Conservation (phyloP, 1,284 basidiomycete species). For the Testicularia cyperi region DNA sequence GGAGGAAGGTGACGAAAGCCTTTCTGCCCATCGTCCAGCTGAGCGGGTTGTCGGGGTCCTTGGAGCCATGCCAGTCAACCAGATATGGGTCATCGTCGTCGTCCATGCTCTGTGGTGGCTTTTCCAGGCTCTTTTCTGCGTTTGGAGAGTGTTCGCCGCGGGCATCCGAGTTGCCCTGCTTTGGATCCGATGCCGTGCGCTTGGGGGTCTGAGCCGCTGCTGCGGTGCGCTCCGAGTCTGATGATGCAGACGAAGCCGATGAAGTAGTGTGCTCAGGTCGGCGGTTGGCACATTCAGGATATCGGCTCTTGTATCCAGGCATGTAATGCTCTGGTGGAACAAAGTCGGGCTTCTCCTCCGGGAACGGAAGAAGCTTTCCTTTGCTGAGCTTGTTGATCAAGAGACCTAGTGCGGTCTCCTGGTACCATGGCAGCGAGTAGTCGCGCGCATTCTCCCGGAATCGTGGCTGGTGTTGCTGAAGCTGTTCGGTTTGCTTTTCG, state of each 20-base stretch:
- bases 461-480: slow-evolving; percentile 6
- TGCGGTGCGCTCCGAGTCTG: background rate
- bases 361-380: slow-evolving; percentile 16
- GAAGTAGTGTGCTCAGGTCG: background rate
- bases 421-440: slow-evolving; percentile 25
- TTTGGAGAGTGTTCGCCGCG: slow-evolving; percentile 24
- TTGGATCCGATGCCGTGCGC: background rate
- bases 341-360: slow-evolving; percentile 27
- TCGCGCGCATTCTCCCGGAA: no score
- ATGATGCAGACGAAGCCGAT: background rate
- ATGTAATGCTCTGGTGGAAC: slow-evolving; percentile 25
- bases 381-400: slow-evolving; percentile 20
- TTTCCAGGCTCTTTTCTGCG: slow-evolving; percentile 4
- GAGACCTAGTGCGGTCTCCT: slow-evolving; percentile 25
- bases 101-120: slow-evolving; percentile 6
- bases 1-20: slow-evolving; percentile 46
- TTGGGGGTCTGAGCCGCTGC: slow-evolving; percentile 4
- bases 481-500: background rate
- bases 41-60: slow-evolving; percentile 57
- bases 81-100: slow-evolving; percentile 57
- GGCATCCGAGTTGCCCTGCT: slow-evolving; percentile 63
- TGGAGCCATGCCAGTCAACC: slow-evolving; percentile 61
- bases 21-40: slow-evolving; percentile 57
- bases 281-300: background rate
- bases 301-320: slow-evolving; percentile 15